Base-by-base conservation (phyloP, 306 rosid genomes). In the Trifolium repens region DNA sequence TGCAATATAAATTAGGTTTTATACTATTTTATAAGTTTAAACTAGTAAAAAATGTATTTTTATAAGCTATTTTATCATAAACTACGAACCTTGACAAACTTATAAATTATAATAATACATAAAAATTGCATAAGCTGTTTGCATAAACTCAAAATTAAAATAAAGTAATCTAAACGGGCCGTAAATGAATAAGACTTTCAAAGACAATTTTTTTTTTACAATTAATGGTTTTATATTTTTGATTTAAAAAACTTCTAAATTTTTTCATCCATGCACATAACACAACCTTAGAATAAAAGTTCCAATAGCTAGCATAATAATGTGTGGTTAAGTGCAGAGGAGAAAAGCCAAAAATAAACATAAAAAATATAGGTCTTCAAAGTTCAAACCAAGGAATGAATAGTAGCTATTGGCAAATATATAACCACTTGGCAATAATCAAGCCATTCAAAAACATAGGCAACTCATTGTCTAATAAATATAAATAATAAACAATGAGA, bases 341-440 rank as follows among this genome's bases (percentile, higher is more conserved):
- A 67, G 59, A 72, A 42, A 71, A 59, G 9, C 50, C 13, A 60
- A 67, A 39, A 73, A 55, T 13, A 16, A 34, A 42, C 8, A 3
- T 47, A 14, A 47, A 15, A 49, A 49, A 14, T 49, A 49, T 4
- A 11, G 2, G 5, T 22, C 14, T 9, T 57, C 8, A 17, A 19
- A 32, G 35, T 1, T 50, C 0, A 52, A 61, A 70, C 11, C 46
- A 15, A 26, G 35, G 35, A 42, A 71, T 17, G 24, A 42, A 72
- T 17, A 66, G 22, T 43, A 30, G 47, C 64, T 63, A 76, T 63
- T 53, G 84, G 78, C 78, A 81, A 81, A 44, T 35, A 57, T n/a
- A 65, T 46, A 55, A 44, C 85, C 85, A 71, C 81, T 81, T 81
- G 85, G 74, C 75, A 81, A 55, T 5, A 76, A 71, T 44, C 8